Base-by-base conservation (phyloP, 768 basidiomycete genomes). In the Naematelia aurantialba region DNA sequence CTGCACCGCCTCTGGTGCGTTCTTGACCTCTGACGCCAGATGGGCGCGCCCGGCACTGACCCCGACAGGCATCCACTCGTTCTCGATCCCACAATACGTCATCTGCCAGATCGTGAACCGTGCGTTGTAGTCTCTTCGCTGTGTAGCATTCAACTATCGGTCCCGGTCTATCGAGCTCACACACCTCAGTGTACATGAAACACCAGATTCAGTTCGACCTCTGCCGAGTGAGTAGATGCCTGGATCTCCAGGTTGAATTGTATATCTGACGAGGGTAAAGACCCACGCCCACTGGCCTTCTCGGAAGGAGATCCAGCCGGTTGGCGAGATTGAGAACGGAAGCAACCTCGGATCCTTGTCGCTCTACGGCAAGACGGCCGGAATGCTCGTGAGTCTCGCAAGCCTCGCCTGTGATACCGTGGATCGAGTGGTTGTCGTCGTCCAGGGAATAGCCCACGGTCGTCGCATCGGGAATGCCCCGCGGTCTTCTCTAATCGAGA, bases 361-460 rank as follows among this genome's bases (percentile, higher is more conserved):
- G 2, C 31, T 75, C 10, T 58, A 66, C 19, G 76, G 76, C 14
- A 74, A 74, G 62, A 77, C 76, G 12, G 69, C 71, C 11, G 76
- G 76, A 26, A 46, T 77, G 47, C 62, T 77, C 14, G 74, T 75
- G 39, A 51, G 74, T 65, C 11, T 39, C 34, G 17, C 8, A 5
- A n/a, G n/a, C n/a, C n/a, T n/a, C n/a, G n/a, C n/a, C n/a, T n/a
- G n/a, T n/a, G n/a, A n/a, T n/a, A n/a, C n/a, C n/a, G n/a, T n/a
- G n/a, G n/a, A n/a, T n/a, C n/a, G n/a, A n/a, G n/a, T n/a, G n/a
- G n/a, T n/a, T n/a, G n/a, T n/a, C n/a, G n/a, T n/a, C n/a, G n/a
- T n/a, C n/a, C n/a, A n/a, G n/a, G n/a, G n/a, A n/a, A n/a, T n/a
- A n/a, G n/a, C n/a, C n/a, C n/a, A n/a, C n/a, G n/a, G n/a, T n/a